Base-by-base conservation (phyloP, 2,329 filamentous ascomycete species). In the Podosphaera leucotricha region DNA sequence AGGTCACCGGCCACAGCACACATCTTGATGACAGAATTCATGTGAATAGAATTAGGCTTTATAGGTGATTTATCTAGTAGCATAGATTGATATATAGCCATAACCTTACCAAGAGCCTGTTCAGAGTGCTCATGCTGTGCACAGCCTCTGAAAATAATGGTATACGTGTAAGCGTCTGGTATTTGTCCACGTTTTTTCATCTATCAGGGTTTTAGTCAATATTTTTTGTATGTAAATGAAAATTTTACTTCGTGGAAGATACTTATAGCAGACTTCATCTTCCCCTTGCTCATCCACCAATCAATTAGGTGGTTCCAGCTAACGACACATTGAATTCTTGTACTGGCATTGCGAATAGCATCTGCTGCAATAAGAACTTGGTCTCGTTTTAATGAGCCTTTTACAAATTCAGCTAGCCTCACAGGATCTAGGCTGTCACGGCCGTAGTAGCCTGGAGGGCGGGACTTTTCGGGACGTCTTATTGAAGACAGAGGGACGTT, bases 151-250 rank as follows among this genome's bases (percentile, higher is more conserved):
- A 98, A 75, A 46, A 95, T 71, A 46, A 82, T 76, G 16, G 82
- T 90, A 57, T 81, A 94, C 0, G 90, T 94, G 53, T 78, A 72
- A 2, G 74, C 70, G 57, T 86, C 87, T 1, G 90, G 87, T 21
- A 71, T 66, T 54, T 92, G 80, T 4, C 68, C 77, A 48, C 85
- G 72, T 63, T 95, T 95, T 64, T 95, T 98, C 87, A 98, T 95
- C 80, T 83, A 30, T 37, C 46, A 48, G 6, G 16, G 19, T 10
- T 54, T 43, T 53, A 50, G 41, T 47, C 42, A 46, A 22, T 10
- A 20, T 21, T 18, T 1, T 18, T 26, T 39, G 48, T 20, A 35
- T n/a, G 35, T 6, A n/a, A 13, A n/a, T 33, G 18, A 21, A 28
- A n/a, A 11, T 22, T 41, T 49, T 59, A 81, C 80, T 60, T 95